Evolutionary conservation across 1,284 basidiomycete genomes (phyloP).

Genomic region (Amylostereum areolatum): DNA sequence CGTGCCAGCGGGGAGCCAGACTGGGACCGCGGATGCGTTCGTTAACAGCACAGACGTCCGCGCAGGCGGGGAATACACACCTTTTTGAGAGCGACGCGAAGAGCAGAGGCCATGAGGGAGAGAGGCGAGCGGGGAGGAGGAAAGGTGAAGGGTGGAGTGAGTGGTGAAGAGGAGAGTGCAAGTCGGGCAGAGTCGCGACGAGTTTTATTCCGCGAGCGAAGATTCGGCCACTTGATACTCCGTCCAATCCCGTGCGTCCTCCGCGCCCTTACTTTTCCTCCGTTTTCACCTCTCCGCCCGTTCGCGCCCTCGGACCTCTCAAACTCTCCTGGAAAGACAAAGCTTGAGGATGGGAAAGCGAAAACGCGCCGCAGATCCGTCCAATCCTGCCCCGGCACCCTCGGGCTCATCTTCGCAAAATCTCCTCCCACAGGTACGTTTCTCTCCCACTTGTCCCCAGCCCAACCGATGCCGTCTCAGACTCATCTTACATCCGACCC

Average conservation of each 20-base stretch:
- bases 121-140: conserved; percentile 13
- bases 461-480: too few relatives aligned
- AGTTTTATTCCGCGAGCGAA: neutral
- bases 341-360: conserved; percentile 4
- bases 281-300: too few relatives aligned
- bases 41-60: too few relatives aligned
- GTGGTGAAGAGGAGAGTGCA: conserved; percentile 5
- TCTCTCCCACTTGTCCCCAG: conserved; percentile 1
- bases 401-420: too few relatives aligned
- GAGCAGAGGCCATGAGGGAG: conserved; percentile 22
- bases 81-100: conserved; percentile 41
- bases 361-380: neutral
- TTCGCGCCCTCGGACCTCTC: too few relatives aligned
- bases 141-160: conserved; percentile 14
- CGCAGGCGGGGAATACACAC: conserved; percentile 31
- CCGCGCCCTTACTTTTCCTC: too few relatives aligned
- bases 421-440: conserved; percentile 28
- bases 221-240: too few relatives aligned
- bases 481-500: conserved; percentile 4
- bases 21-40: conserved; percentile 13
- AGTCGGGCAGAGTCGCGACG: neutral
- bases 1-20: conserved; percentile 29
- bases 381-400: conserved; percentile 14
- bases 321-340: too few relatives aligned
- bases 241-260: too few relatives aligned